phyloP scores from a whole-genome alignment of 2,329 filamentous ascomycete genomes.

The Escovopsis sp. region DNA sequence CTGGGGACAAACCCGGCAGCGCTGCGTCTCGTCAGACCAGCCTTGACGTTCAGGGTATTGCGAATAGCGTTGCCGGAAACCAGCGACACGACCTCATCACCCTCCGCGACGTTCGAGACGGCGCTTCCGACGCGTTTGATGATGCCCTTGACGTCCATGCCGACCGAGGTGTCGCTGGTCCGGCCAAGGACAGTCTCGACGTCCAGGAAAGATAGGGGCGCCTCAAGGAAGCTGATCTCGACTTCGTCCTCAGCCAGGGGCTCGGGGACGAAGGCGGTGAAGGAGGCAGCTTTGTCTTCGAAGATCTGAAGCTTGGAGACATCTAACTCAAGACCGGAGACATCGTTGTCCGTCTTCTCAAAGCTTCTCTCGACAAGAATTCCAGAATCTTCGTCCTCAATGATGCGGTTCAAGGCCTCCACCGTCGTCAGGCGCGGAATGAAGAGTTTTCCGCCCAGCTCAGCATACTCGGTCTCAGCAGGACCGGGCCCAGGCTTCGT shows the following conservation, averaged over 20 bases:
- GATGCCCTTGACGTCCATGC: slow-evolving; percentile 26
- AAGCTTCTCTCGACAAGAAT: slow-evolving; percentile 10
- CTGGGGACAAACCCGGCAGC: slow-evolving; percentile 18
- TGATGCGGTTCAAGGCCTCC: slow-evolving; percentile 24
- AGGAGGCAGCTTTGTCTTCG: slow-evolving; percentile 11
- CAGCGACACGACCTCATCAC: slow-evolving; percentile 28
- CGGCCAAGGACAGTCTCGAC: slow-evolving; percentile 19
- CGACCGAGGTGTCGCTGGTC: slow-evolving; percentile 16
- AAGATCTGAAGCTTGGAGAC: slow-evolving; percentile 13
- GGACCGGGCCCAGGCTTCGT: slow-evolving; percentile 5
- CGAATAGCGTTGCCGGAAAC: slow-evolving; percentile 19
- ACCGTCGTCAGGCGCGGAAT: slow-evolving; percentile 30
- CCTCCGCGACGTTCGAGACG: slow-evolving; percentile 16
- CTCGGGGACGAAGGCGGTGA: slow-evolving; percentile 7
- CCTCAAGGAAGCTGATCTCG: slow-evolving; percentile 23
- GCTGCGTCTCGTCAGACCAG: slow-evolving; percentile 20
- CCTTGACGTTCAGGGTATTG: slow-evolving; percentile 18
- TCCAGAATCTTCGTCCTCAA: slow-evolving; percentile 19
- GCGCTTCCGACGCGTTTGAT: slow-evolving; percentile 19
- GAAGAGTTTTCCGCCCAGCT: slow-evolving; percentile 20
- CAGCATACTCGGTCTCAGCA: slow-evolving; percentile 29
- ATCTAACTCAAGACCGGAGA: slow-evolving; percentile 10
- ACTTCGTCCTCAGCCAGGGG: slow-evolving; percentile 19
- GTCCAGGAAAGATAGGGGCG: slow-evolving; percentile 22
- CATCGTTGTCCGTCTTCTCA: slow-evolving; percentile 1